Percentiles rank a stretch among this genome's conserved stretches.
Conservation (phyloP, 169 alveolate genomes). For the Plasmodium malariae region DNA sequence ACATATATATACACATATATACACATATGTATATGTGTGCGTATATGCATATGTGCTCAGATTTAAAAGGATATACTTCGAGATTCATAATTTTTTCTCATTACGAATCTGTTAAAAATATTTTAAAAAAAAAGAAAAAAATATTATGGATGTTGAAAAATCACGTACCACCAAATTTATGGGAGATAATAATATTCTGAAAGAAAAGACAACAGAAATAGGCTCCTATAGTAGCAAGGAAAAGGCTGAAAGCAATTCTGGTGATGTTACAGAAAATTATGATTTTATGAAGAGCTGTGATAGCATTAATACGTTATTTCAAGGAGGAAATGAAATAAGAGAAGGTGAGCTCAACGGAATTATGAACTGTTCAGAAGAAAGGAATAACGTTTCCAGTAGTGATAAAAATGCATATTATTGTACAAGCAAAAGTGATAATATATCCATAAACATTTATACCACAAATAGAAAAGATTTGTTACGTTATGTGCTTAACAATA, state of each 20-base stretch:
- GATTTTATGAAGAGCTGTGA: conserved; percentile 3
- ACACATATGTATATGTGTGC: neutral
- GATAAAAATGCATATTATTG: conserved; percentile 17
- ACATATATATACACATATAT: no score
- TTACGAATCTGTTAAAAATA: no score
- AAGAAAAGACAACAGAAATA: conserved; percentile 8
- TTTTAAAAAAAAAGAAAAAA: no score
- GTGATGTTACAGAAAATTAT: conserved; percentile 16
- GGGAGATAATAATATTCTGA: neutral
- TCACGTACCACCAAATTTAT: neutral
- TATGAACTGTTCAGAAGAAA: conserved; percentile 17
- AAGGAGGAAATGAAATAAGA: neutral
- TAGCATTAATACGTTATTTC: neutral
- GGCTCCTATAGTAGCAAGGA: neutral
- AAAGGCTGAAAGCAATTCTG: neutral
- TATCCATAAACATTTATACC: no score
- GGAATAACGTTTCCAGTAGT: neutral
- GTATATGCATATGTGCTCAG: neutral
- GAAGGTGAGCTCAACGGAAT: conserved; percentile 4
- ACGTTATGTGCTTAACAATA: no score
- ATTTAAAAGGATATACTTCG: no score
- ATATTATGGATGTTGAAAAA: neutral
- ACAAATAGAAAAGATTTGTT: neutral
- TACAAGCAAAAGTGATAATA: conserved; percentile 7
- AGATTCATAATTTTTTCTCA: no score